A percentile compares a stretch with the other conserved stretches of the same genome.
These are phyloP conservation scores for Volvariella volvacea DNA, from an alignment of 1,284 basidiomycete species.

Conservation along the genomic window DNA sequence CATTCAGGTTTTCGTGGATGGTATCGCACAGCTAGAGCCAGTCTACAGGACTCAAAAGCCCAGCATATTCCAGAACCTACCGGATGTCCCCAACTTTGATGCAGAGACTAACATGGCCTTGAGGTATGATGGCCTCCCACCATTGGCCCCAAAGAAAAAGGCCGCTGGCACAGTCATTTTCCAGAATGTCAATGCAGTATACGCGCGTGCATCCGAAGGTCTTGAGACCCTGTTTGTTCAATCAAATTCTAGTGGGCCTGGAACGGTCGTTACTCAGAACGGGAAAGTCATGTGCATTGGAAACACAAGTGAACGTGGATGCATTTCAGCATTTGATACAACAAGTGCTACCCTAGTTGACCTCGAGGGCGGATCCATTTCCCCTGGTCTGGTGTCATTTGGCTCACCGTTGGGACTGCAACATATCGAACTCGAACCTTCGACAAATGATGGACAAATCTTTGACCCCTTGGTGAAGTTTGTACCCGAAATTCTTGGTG, in stretches of 20 bases:
- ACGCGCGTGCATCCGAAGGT: constrained; percentile 16
- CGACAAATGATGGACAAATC: constrained; percentile 60
- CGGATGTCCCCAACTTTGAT: constrained; percentile 58
- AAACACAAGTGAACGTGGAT: neutral
- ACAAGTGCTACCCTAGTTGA: constrained; percentile 23
- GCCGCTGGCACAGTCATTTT: constrained; percentile 28
- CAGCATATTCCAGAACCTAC: constrained; percentile 38
- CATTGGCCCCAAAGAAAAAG: constrained; percentile 33
- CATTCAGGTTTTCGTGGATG: constrained; percentile 65
- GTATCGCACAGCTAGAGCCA: constrained; percentile 47
- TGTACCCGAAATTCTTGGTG: constrained; percentile 44
- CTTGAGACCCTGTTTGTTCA: constrained; percentile 19
- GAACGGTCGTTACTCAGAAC: constrained; percentile 30
- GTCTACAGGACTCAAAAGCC: constrained; percentile 42
- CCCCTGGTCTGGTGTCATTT: constrained; percentile 53
- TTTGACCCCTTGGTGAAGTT: constrained; percentile 41
- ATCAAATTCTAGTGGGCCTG: constrained; percentile 12
- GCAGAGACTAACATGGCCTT: constrained; percentile 48
- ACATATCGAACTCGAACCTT: constrained; percentile 54
- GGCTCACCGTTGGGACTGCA: constrained; percentile 56
- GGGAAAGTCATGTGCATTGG: constrained; percentile 40
- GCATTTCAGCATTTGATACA: constrained; percentile 11
- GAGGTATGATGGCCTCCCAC: constrained; percentile 59
- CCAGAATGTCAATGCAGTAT: constrained; percentile 37
- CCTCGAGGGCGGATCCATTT: constrained; percentile 41